phyloP scores from a whole-genome alignment of 495 filamentous ascomycete species.

The Trichoderma asperelloides region DNA sequence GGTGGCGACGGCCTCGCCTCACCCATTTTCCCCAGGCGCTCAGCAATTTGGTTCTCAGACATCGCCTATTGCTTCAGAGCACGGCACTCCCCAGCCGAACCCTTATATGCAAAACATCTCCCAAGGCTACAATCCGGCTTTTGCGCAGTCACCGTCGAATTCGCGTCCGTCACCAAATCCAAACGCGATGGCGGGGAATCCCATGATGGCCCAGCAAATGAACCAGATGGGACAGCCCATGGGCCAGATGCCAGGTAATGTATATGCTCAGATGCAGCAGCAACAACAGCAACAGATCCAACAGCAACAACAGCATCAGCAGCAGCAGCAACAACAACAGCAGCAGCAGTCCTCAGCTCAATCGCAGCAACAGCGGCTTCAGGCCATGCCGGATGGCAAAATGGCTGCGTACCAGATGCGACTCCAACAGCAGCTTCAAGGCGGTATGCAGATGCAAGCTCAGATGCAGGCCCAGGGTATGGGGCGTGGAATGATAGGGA shows the following conservation, averaged over 20 bases:
- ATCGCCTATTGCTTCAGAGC: slow-evolving; percentile 70
- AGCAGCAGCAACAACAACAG: slow-evolving; percentile 34
- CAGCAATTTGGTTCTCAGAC: slow-evolving; percentile 67
- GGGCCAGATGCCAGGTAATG: slow-evolving; percentile 32
- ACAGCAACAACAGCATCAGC: slow-evolving; percentile 29
- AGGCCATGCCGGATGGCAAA: slow-evolving; percentile 38
- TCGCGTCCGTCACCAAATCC: slow-evolving; percentile 41
- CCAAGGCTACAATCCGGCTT: slow-evolving; percentile 52
- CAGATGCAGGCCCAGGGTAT: slow-evolving; percentile 35
- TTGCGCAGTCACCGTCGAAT: slow-evolving; percentile 38
- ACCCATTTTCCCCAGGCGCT: slow-evolving; percentile 76
- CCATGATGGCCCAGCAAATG: slow-evolving; percentile 36
- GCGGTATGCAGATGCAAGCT: slow-evolving; percentile 41
- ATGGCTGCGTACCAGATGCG: slow-evolving; percentile 54
- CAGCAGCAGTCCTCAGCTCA: slow-evolving; percentile 49
- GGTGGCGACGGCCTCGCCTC: slow-evolving; percentile 83
- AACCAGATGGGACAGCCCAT: slow-evolving; percentile 27
- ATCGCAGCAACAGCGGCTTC: slow-evolving; percentile 20
- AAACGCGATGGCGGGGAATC: slow-evolving; percentile 31
- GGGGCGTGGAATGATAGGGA: slow-evolving; percentile 41
- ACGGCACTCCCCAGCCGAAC: slow-evolving; percentile 64
- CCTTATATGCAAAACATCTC: slow-evolving; percentile 52
- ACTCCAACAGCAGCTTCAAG: slow-evolving; percentile 55
- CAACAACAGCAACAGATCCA: slow-evolving; percentile 32
- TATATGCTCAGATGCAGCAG: slow-evolving; percentile 27